Base-by-base conservation (phyloP, 768 basidiomycete species). In the Termitomyces eurrhizus region DNA sequence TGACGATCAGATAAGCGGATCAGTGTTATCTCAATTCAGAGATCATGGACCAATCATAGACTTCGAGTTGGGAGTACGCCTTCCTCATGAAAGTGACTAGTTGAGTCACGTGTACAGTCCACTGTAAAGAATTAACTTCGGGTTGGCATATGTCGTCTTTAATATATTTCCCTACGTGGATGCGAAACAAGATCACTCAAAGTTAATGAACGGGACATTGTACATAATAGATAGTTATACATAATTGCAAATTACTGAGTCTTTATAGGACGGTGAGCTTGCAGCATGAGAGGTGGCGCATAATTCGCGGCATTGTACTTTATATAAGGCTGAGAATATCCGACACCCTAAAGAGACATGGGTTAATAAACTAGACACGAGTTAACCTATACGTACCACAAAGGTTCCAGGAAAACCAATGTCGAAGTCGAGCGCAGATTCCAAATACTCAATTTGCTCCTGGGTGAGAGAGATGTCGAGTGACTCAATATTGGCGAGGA, bases 401-500 rank as follows among this genome's bases (percentile, higher is more conserved):
- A 75, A 64, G 2, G 49, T 66, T 7, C 58, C 44, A 7, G 78
- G 77, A 71, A 85, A 85, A 4, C 84, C 84, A 14, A 62, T 59
- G 45, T 82, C 76, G 62, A 85, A 82, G 0, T 77, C 75, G 12
- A 75, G 53, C 7, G 73, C 67, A 26, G 72, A 67, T 53, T 85
- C 83, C 13, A 86, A 62, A 44, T 71, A 74, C 39, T 72, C 68
- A 44, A 84, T 78, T 21, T 85, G 81, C 44, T 78, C 77, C 0
- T 71, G 62, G 2, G 75, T 75, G 49, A 85, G 76, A 0, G 71
- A 62, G 41, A 86, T 78, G 12, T 77, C 74, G 7, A 85, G 67
- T 3, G 83, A 82, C 64, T 83, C 76, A 21, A 84, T 58, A 64
- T 84, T 86, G 48, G 76, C 75, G 46, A 72, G 51, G 24, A 85